phyloP scores from a whole-genome alignment of 768 basidiomycete species.

The Kwoniella shandongensis region DNA sequence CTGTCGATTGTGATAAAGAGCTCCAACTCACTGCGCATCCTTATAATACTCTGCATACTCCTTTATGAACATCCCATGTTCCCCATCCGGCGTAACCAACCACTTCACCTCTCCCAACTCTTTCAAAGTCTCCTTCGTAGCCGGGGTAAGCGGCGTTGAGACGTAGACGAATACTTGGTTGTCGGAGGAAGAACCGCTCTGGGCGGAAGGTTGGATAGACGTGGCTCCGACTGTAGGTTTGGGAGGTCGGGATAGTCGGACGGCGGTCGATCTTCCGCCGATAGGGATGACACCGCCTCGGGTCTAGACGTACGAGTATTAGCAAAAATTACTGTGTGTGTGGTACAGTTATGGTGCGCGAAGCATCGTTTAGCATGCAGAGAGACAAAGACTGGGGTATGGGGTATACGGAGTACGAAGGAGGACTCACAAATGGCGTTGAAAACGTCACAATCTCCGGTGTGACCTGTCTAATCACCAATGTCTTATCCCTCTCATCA shows the following conservation, averaged over 20 bases:
- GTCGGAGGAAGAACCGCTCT: neutral
- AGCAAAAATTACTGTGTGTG: too few species aligned
- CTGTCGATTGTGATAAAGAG: neutral
- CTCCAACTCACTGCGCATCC: constrained; percentile 47
- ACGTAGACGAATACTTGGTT: constrained; percentile 81
- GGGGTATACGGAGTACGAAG: too few species aligned
- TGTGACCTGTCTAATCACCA: constrained; percentile 51
- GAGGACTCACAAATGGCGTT: constrained; percentile 52
- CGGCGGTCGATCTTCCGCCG: constrained; percentile 79
- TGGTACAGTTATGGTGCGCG: too few species aligned
- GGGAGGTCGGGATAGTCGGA: constrained; percentile 60
- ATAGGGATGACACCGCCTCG: constrained; percentile 69
- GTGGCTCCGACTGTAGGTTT: constrained; percentile 8
- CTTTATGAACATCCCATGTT: constrained; percentile 53
- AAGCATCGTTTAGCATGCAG: too few species aligned
- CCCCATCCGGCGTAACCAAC: constrained; percentile 54
- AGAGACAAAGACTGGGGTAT: too few species aligned
- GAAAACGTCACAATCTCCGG: constrained; percentile 53
- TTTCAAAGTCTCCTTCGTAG: constrained; percentile 61
- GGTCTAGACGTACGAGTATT: constrained; percentile 59
- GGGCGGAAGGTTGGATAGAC: constrained; percentile 16
- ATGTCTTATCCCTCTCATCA: constrained; percentile 38
- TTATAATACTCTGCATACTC: constrained; percentile 66
- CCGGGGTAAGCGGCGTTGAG: constrained; percentile 68
- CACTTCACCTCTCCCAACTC: constrained; percentile 40